Evolutionary conservation across 73 alveolate species (phyloP).

Genomic region (Paramecium primaurelia): DNA sequence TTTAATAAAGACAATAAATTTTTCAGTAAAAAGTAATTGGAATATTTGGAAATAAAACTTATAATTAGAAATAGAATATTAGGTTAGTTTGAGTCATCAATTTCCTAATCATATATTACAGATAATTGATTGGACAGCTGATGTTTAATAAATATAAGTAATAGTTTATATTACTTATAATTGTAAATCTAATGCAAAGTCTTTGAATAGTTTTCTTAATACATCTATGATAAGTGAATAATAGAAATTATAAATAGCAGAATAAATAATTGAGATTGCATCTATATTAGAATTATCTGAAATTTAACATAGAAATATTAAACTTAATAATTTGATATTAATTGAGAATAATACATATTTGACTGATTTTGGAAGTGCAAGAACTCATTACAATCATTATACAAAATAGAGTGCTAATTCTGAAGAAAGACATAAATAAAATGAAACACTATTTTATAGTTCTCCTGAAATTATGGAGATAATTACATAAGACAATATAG

Average conservation of each 20-base stretch:
- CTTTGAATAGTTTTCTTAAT: neutral
- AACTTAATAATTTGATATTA: neutral
- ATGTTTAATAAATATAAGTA: neutral
- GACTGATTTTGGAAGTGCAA: conserved; percentile 35
- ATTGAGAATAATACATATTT: neutral
- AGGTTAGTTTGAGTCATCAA: neutral
- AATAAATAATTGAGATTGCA: neutral
- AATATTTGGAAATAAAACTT: conserved; percentile 2
- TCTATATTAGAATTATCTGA: neutral
- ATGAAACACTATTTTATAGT: neutral
- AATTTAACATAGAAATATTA: conserved; percentile 11
- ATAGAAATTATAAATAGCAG: neutral
- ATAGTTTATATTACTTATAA: neutral
- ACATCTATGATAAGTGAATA: neutral
- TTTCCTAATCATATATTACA: neutral
- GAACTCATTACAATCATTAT: neutral
- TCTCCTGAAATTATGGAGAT: neutral
- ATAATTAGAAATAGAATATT: neutral
- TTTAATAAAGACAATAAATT: neutral
- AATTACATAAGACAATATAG: neutral
- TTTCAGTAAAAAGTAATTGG: neutral
- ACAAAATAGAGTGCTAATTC: neutral
- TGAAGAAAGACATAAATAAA: neutral
- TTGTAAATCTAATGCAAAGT: neutral
- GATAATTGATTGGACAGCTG: neutral